phyloP scores from a whole-genome alignment of 345 rosid species.

The Hypericum perforatum region DNA sequence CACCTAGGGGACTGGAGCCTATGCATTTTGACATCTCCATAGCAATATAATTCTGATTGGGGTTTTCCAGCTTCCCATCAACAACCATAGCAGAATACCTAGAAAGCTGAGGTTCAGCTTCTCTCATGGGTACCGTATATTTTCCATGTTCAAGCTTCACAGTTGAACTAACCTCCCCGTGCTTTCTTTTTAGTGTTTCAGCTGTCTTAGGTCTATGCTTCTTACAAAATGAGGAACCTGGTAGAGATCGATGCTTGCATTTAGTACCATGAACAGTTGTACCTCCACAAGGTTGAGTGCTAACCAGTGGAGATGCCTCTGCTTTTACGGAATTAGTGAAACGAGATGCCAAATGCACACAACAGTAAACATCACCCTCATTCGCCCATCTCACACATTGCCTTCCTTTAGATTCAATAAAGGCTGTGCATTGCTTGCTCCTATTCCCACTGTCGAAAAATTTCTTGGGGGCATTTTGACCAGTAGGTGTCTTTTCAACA shows the following conservation, averaged over 20 bases:
- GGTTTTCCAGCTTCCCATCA: constrained; percentile 41
- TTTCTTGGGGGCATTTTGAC: constrained; percentile 30
- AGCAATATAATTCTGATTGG: constrained; percentile 31
- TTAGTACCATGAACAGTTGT: constrained; percentile 90
- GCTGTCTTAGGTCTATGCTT: constrained; percentile 70
- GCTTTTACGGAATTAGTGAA: constrained; percentile 47
- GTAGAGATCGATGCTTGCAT: constrained; percentile 88
- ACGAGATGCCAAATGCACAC: constrained; percentile 97
- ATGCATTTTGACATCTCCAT: constrained; percentile 36
- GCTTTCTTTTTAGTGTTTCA: constrained; percentile 44
- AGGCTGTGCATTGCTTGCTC: constrained; percentile 82
- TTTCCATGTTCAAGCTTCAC: constrained; percentile 33
- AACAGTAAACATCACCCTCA: constrained; percentile 92
- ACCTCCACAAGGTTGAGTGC: constrained; percentile 75
- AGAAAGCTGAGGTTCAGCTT: no score
- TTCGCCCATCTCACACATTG: constrained; percentile 98
- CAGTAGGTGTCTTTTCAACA: constrained; percentile 26
- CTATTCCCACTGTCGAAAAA: constrained; percentile 45
- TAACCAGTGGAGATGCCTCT: constrained; percentile 44
- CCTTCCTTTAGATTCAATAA: constrained; percentile 87
- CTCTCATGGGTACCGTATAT: constrained; percentile 37
- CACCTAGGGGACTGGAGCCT: constrained; percentile 41
- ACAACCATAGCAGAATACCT: no score
- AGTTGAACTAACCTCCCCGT: constrained; percentile 27
- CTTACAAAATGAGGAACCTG: constrained; percentile 75